Percentiles rank a stretch among this genome's conserved stretches.
Conservation (phyloP, 192 early-diverging fungal species). For the Coemansia sp. region DNA sequence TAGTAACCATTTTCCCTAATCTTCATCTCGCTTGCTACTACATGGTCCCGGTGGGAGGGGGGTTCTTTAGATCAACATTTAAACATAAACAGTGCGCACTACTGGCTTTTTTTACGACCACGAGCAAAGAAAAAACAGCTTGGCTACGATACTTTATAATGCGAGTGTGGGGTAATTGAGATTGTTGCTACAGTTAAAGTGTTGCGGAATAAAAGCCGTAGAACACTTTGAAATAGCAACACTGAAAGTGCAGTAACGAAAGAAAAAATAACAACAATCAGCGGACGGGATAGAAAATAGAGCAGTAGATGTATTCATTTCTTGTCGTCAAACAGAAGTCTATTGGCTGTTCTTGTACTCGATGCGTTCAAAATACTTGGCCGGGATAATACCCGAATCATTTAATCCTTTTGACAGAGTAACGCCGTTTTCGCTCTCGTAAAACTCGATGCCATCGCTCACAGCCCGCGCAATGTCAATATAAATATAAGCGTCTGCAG, state of each 20-base stretch:
- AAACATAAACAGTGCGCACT: background rate
- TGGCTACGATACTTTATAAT: background rate
- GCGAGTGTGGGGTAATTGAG: background rate
- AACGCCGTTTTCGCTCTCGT: constrained; percentile 76
- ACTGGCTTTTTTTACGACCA: background rate
- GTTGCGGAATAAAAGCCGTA: background rate
- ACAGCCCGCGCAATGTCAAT: constrained; percentile 74
- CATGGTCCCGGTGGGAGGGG: background rate
- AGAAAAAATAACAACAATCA: background rate
- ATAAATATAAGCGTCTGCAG: constrained; percentile 75
- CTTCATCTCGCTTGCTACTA: background rate
- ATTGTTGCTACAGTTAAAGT: constrained; percentile 5
- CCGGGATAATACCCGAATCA: constrained; percentile 61
- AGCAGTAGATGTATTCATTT: constrained; percentile 1
- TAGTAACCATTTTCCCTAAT: constrained; percentile 1
- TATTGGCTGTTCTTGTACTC: constrained; percentile 10
- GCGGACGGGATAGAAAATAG: background rate
- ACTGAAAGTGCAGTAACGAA: background rate
- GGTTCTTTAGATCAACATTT: background rate
- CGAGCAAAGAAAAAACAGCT: background rate
- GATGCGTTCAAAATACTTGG: constrained; percentile 71
- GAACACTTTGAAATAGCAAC: background rate
- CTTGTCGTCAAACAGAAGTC: background rate
- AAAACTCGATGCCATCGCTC: constrained; percentile 76
- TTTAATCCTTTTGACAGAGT: constrained; percentile 71